Evolutionary conservation across 2,329 filamentous ascomycete species (phyloP), one percentile per base, ranked within the genome.

Genomic region (Curvularia sp.): DNA sequence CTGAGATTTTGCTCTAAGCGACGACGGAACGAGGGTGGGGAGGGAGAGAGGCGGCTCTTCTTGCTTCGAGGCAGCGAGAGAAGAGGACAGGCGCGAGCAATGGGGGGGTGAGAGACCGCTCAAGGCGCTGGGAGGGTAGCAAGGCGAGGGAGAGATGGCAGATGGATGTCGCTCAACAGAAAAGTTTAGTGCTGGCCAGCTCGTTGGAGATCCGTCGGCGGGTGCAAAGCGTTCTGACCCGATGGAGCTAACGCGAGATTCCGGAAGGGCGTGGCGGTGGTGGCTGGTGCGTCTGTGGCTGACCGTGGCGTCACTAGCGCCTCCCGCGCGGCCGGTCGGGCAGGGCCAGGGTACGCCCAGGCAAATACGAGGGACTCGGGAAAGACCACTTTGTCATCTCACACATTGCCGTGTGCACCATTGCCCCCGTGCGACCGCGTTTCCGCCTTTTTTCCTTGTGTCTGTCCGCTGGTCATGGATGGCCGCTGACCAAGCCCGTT

Each of bases 111-210:
- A 31, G 28, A 33, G 28, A 26, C 20, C 35, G 24, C 35, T 50
- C 44, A 33, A n/a, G 44, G 44, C 44, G 28, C 50, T 46, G 60
- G 60, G 60, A 39, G 42, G 30, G 43, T 65, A 57, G 57, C 46
- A 39, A 49, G 54, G 57, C 61, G 41, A 57, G 57, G 64, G 61
- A 61, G 58, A 66, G 67, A 68, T 62, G 57, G 47, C 38, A 43
- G 61, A 62, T 56, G 30, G 61, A 66, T 63, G 64, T 61, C 60
- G 62, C 69, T 67, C 72, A 75, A 73, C 71, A 74, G 68, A 75
- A 73, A 72, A 67, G 63, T 69, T 62, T 54, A 53, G 53, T 55
- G 60, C 55, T 58, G 61, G 22, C 31, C 53, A 66, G 62, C 59
- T 66, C 20, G 65, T 62, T 66, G 65, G 57, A 64, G 65, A 63